phyloP scores from a whole-genome alignment of 306 rosid species.

The Lathyrus aphaca region DNA sequence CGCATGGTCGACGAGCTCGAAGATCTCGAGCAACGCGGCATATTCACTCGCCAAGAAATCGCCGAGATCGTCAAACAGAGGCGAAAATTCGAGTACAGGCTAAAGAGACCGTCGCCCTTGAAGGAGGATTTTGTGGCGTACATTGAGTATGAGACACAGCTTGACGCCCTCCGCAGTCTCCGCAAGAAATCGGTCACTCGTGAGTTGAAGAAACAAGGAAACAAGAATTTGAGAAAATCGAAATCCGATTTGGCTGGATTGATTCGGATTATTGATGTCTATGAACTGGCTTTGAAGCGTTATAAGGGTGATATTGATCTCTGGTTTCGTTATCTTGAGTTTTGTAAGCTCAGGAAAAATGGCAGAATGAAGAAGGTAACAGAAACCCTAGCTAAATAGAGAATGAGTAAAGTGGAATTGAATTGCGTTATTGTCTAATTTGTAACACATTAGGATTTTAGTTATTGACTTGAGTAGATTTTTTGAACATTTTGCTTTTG shows the following conservation, averaged over 20 bases:
- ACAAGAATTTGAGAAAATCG: slow-evolving; percentile 43
- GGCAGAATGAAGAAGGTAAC: slow-evolving; percentile 87
- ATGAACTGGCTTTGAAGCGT: slow-evolving; percentile 51
- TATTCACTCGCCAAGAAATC: slow-evolving; percentile 48
- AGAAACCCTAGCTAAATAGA: not conserved
- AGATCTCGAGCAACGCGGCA: slow-evolving; percentile 51
- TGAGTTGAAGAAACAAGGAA: slow-evolving; percentile 40
- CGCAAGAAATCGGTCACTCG: slow-evolving; percentile 47
- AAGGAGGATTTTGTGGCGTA: slow-evolving; percentile 48
- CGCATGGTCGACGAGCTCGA: slow-evolving; percentile 54
- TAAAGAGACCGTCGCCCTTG: slow-evolving; percentile 45
- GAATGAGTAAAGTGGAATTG: too few species aligned
- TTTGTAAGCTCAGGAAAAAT: slow-evolving; percentile 60
- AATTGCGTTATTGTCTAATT: not conserved
- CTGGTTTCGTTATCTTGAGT: slow-evolving; percentile 64
- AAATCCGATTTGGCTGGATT: slow-evolving; percentile 45
- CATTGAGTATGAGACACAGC: slow-evolving; percentile 49
- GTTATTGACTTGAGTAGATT: not conserved
- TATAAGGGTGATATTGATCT: slow-evolving; percentile 50
- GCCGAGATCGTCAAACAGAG: slow-evolving; percentile 53
- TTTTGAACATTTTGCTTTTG: not conserved
- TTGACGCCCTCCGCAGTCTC: slow-evolving; percentile 46
- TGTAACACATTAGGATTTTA: not conserved
- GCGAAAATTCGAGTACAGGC: slow-evolving; percentile 49
- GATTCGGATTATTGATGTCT: slow-evolving; percentile 39